Percentiles rank a stretch among this genome's conserved stretches.
phyloP scores from a whole-genome alignment of 768 basidiomycete species.

The Suillus cothurnatus region DNA sequence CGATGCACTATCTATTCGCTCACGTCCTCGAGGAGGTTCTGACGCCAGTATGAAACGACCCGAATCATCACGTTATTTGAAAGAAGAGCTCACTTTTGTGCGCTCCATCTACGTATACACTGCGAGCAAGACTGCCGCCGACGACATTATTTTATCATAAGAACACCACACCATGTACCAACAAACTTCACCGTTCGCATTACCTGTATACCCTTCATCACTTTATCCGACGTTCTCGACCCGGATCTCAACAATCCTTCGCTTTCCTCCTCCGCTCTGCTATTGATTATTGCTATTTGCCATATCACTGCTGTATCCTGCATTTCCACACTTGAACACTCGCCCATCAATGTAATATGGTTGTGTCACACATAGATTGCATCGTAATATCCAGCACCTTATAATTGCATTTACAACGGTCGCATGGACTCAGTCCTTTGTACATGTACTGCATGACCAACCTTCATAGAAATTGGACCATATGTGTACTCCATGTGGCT shows the following conservation, averaged over 20 bases:
- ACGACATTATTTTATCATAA: constrained; percentile 22
- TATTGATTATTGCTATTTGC: constrained; percentile 6
- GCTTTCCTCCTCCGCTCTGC: constrained; percentile 16
- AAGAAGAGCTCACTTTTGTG: constrained; percentile 48
- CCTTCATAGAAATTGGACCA: neutral
- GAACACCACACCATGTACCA: neutral
- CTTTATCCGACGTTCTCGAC: constrained; percentile 1
- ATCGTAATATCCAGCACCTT: neutral
- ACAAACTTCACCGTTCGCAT: neutral
- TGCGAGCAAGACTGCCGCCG: constrained; percentile 45
- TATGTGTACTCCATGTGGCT: neutral
- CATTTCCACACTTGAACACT: constrained; percentile 8
- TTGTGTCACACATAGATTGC: neutral
- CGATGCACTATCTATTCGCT: constrained; percentile 13
- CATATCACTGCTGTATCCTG: constrained; percentile 6
- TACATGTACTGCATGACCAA: neutral
- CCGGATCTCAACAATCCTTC: neutral
- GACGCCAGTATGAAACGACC: constrained; percentile 19
- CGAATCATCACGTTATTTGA: constrained; percentile 28
- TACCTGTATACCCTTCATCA: neutral
- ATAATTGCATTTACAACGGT: neutral
- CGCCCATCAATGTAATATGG: neutral
- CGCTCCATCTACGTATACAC: constrained; percentile 55
- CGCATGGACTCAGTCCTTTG: neutral
- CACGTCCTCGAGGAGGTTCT: constrained; percentile 13